These are phyloP conservation scores for Setaria viridis DNA, from an alignment of 202 grass and related monocot genomes.

Conservation along the genomic window DNA sequence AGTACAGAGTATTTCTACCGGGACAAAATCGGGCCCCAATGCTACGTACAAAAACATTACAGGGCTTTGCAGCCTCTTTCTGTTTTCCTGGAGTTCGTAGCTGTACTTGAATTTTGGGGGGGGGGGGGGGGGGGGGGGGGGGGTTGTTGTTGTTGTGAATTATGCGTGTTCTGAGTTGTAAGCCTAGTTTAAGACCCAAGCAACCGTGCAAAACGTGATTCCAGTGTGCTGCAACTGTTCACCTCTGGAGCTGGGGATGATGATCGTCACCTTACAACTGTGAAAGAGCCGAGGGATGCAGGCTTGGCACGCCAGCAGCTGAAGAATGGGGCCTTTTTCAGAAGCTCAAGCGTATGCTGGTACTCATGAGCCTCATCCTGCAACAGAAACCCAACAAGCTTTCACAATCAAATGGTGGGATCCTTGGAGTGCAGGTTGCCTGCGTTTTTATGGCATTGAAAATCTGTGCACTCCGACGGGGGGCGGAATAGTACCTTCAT, in stretches of 20 bases:
- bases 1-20: too few relatives aligned
- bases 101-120: neutral
- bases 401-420: neutral
- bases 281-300: constrained; percentile 48
- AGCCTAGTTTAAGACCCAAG: neutral
- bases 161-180: neutral
- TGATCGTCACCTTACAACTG: constrained; percentile 21
- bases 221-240: neutral
- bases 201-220: neutral
- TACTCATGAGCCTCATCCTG: constrained; percentile 69
- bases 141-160: too few relatives aligned
- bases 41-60: neutral
- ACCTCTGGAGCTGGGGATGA: neutral
- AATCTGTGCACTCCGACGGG: neutral
- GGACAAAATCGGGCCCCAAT: too few relatives aligned
- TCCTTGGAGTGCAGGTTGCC: neutral
- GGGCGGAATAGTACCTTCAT: constrained; percentile 64
- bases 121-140: too few relatives aligned
- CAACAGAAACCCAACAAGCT: neutral
- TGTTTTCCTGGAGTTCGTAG: neutral
- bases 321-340: constrained; percentile 59
- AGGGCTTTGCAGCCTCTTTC: neutral
- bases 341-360: constrained; percentile 56
- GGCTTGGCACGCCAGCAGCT: constrained; percentile 61
- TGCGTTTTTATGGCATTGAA: neutral